Percentiles rank a stretch among this genome's conserved stretches.
These are phyloP conservation scores for Eustoma russellianum DNA, from an alignment of 257 asterid genomes.

Conservation along the genomic window DNA sequence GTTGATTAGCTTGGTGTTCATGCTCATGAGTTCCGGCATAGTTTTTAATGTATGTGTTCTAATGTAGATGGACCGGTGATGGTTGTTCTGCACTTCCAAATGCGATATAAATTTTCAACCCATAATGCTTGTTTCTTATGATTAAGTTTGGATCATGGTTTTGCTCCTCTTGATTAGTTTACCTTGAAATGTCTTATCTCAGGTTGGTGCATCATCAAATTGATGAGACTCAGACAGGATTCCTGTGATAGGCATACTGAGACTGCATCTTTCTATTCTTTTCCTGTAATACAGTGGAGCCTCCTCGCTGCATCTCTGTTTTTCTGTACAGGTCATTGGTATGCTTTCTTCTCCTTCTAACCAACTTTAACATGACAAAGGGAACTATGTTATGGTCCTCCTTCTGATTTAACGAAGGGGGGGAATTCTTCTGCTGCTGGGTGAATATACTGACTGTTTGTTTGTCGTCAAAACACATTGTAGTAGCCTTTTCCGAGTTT, in stretches of 20 bases:
- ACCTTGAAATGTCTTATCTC: conserved; percentile 11
- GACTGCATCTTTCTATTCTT: conserved; percentile 46
- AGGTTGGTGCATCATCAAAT: conserved; percentile 81
- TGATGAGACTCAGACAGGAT: conserved; percentile 30
- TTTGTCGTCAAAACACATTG: too few species aligned
- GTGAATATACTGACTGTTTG: too few species aligned
- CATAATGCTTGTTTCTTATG: neutral
- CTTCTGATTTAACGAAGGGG: too few species aligned
- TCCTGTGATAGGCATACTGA: conserved; percentile 17
- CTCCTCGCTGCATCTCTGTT: conserved; percentile 75
- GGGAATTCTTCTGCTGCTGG: too few species aligned
- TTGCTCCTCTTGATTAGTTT: conserved; percentile 11
- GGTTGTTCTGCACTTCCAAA: neutral
- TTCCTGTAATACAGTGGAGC: conserved; percentile 76
- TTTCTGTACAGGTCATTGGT: conserved; percentile 97
- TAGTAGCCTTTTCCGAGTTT: too few species aligned
- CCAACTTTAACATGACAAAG: too few species aligned
- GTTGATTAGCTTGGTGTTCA: too few species aligned
- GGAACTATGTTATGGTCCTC: too few species aligned
- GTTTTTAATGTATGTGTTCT: neutral
- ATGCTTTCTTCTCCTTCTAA: conserved; percentile 13
- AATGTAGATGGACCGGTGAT: neutral
- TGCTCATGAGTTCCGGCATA: too few species aligned
- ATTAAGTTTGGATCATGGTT: conserved; percentile 4
- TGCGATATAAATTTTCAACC: neutral